Conservation (phyloP, 1,284 basidiomycete species). For the Cutaneotrichosporon mucoides region DNA sequence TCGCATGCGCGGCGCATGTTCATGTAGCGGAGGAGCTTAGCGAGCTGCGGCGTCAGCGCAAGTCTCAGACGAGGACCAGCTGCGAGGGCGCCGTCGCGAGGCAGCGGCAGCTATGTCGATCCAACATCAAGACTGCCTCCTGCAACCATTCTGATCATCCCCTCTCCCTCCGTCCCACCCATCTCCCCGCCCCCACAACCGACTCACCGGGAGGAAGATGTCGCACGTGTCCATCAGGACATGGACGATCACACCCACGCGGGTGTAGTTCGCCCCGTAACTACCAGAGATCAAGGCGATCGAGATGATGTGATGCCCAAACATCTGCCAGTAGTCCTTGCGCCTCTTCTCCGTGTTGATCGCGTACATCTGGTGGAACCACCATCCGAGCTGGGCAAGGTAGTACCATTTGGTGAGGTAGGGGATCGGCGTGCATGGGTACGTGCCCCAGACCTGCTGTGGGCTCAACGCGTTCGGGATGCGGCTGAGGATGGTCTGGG, state of each 20-base stretch:
- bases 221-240: constrained; percentile 91
- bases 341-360: constrained; percentile 89
- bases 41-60: constrained; percentile 55
- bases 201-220: constrained; percentile 79
- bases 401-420: constrained; percentile 85
- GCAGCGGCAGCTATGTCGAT: no score
- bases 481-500: constrained; percentile 70
- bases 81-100: no score
- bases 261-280: constrained; percentile 79
- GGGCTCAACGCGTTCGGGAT: constrained; percentile 69
- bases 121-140: no score
- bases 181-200: not conserved
- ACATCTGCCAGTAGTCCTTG: constrained; percentile 94
- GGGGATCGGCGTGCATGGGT: constrained; percentile 75
- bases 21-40: constrained; percentile 91
- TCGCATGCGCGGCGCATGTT: constrained; percentile 66
- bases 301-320: constrained; percentile 89
- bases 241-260: constrained; percentile 82
- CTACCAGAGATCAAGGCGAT: constrained; percentile 70
- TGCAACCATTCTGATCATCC: no score
- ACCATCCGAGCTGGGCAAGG: constrained; percentile 85
- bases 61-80: not conserved
- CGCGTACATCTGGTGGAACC: constrained; percentile 85
- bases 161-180: no score
- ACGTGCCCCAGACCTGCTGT: constrained; percentile 69